Percentiles rank a stretch among this genome's conserved stretches.
These are phyloP conservation scores for Furculomyces boomerangus DNA, from an alignment of 371 early-diverging fungal species.

Conservation along the genomic window DNA sequence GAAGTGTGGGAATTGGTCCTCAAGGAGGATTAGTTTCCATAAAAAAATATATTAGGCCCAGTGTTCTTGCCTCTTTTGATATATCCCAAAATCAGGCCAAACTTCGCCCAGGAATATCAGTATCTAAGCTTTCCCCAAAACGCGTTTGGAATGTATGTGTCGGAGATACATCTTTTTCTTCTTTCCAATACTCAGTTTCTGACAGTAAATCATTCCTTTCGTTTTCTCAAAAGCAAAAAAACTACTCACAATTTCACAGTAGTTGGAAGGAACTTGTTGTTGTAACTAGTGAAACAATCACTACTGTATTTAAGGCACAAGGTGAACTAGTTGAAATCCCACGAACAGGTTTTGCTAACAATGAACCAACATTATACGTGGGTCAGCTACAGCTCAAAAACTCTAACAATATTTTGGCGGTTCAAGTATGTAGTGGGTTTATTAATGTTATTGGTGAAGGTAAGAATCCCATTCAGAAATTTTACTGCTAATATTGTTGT, in stretches of 20 bases:
- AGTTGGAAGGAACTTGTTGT: conserved; percentile 5
- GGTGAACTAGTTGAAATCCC: conserved; percentile 70
- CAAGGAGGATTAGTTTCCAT: conserved; percentile 63
- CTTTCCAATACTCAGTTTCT: conserved; percentile 7
- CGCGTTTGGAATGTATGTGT: background rate
- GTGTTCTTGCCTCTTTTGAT: conserved; percentile 44
- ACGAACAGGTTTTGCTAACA: conserved; percentile 48
- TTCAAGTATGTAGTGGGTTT: conserved; percentile 47
- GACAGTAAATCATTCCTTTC: background rate
- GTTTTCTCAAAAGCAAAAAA: background rate
- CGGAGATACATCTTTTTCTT: conserved; percentile 4
- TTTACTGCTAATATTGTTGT: too few species aligned
- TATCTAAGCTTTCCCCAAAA: background rate
- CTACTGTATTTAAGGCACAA: conserved; percentile 56
- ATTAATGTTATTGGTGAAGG: conserved; percentile 34
- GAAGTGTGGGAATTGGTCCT: conserved; percentile 53
- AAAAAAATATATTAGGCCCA: conserved; percentile 58
- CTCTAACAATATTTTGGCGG: conserved; percentile 52
- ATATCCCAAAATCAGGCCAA: conserved; percentile 36
- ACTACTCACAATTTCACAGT: background rate
- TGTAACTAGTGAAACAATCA: conserved; percentile 12
- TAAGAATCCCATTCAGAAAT: background rate
- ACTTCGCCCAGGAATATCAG: conserved; percentile 4
- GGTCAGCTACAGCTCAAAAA: conserved; percentile 32
- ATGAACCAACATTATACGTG: conserved; percentile 56